A percentile compares a stretch with the other conserved stretches of the same genome.
Evolutionary conservation across 1,284 basidiomycete genomes (phyloP).

Genomic region (Mixia osmundae): DNA sequence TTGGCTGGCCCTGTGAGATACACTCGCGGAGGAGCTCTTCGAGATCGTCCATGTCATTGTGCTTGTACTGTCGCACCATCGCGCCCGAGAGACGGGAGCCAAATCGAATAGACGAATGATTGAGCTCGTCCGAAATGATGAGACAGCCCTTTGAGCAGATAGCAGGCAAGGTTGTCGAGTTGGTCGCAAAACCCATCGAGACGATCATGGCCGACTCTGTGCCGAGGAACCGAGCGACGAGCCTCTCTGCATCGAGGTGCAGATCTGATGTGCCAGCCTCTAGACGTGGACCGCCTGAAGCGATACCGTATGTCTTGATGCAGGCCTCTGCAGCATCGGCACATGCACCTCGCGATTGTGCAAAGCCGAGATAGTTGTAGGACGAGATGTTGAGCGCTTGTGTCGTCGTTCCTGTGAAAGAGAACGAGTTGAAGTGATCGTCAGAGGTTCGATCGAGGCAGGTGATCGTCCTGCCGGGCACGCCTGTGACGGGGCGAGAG

Average conservation of each 20-base stretch:
- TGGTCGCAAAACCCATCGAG: conserved; percentile 96
- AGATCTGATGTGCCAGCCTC: conserved; percentile 67
- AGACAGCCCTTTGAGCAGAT: conserved; percentile 75
- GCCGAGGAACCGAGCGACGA: conserved; percentile 75
- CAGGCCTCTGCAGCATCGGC: conserved; percentile 73
- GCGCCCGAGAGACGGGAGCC: conserved; percentile 78
- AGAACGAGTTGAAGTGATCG: conserved; percentile 58
- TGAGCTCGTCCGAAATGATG: conserved; percentile 91
- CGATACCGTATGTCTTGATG: conserved; percentile 55
- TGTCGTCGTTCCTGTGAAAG: conserved; percentile 47
- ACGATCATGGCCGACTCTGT: conserved; percentile 69
- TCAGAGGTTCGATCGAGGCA: conserved; percentile 61
- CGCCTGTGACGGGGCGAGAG: conserved; percentile 74
- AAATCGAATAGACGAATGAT: conserved; percentile 86
- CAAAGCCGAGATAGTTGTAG: conserved; percentile 99
- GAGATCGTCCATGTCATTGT: conserved; percentile 74
- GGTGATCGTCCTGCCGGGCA: conserved; percentile 78
- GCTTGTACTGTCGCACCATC: conserved; percentile 80
- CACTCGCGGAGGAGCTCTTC: conserved; percentile 66
- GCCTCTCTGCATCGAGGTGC: conserved; percentile 55
- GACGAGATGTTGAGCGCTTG: conserved; percentile 89
- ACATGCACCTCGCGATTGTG: conserved; percentile 75
- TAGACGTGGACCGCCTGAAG: conserved; percentile 49
- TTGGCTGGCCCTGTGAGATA: conserved; percentile 90
- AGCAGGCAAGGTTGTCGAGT: conserved; percentile 84